Evolutionary conservation across 78 protist genomes (phyloP).

Genomic region (Dictyostelium citrinum): DNA sequence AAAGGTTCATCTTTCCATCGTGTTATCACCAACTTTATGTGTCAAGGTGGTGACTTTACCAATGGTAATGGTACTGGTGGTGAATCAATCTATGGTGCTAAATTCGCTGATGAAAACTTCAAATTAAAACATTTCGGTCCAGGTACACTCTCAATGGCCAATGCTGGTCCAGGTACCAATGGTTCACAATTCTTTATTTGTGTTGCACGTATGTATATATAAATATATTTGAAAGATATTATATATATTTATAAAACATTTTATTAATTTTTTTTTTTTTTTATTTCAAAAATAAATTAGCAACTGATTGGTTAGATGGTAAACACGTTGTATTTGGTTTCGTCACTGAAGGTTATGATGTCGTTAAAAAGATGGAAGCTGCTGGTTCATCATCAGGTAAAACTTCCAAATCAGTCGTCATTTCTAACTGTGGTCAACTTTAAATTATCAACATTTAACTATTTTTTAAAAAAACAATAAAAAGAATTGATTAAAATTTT

Average conservation of each 20-base stretch:
- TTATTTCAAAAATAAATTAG: background rate
- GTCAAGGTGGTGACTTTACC: slow-evolving; percentile 97
- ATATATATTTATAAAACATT: no score
- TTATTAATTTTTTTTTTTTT: background rate
- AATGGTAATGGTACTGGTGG: slow-evolving; percentile 97
- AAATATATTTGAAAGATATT: no score
- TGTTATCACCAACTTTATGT: slow-evolving; percentile 84
- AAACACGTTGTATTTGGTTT: slow-evolving; percentile 91
- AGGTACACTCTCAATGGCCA: slow-evolving; percentile 94
- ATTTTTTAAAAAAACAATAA: background rate
- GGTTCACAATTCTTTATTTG: slow-evolving; percentile 71
- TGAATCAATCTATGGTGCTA: slow-evolving; percentile 92
- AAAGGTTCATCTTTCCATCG: slow-evolving; percentile 94
- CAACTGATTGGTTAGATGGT: slow-evolving; percentile 86
- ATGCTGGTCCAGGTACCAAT: slow-evolving; percentile 91
- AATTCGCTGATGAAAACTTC: slow-evolving; percentile 93
- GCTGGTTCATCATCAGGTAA: slow-evolving; percentile 71
- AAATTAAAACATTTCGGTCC: slow-evolving; percentile 83
- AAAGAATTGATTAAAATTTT: background rate
- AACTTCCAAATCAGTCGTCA: slow-evolving; percentile 44
- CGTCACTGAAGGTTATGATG: slow-evolving; percentile 82
- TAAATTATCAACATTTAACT: background rate
- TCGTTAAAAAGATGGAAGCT: slow-evolving; percentile 74
- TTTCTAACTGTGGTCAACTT: slow-evolving; percentile 66
- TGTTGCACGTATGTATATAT: background rate